These are phyloP conservation scores for Chaetomium fimeti DNA, from an alignment of 495 filamentous ascomycete genomes.

Conservation along the genomic window DNA sequence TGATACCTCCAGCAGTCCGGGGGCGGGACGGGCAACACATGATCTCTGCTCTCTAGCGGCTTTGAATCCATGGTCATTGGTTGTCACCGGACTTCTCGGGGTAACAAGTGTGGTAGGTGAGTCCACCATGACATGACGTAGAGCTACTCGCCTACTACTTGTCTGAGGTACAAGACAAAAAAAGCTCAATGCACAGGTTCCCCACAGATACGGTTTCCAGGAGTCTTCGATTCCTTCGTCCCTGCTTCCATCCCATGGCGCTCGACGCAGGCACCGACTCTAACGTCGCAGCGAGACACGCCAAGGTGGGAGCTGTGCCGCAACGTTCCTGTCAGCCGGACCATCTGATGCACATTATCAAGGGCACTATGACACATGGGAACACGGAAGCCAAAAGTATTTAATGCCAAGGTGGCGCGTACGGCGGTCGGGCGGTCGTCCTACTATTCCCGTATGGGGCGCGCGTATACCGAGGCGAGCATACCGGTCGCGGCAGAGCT, in stretches of 20 bases:
- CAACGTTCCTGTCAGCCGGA: conserved; percentile 22
- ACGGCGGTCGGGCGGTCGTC: background rate
- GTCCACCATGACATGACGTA: background rate
- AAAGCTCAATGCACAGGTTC: background rate
- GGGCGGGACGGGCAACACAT: background rate
- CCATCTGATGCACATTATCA: conserved; percentile 7
- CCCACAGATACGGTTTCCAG: background rate
- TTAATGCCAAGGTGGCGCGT: conserved; percentile 10
- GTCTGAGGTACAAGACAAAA: background rate
- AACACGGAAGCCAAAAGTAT: conserved; percentile 7
- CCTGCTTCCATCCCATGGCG: conserved; percentile 5
- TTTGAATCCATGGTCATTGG: background rate
- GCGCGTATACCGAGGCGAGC: conserved; percentile 8
- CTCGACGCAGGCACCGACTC: conserved; percentile 10
- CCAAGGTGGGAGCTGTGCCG: conserved; percentile 18
- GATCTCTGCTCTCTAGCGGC: background rate
- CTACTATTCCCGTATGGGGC: conserved; percentile 10
- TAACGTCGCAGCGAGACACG: conserved; percentile 6
- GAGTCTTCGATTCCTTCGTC: conserved; percentile 8
- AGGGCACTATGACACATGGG: conserved; percentile 18
- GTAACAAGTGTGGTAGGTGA: background rate
- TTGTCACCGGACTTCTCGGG: background rate
- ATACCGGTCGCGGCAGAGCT: background rate
- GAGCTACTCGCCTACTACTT: too few species aligned
- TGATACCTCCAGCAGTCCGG: background rate